Evolutionary conservation across 139 green algal genomes (phyloP), one percentile per base, ranked within the genome.

Genomic region (Ettlia oleoabundans): DNA sequence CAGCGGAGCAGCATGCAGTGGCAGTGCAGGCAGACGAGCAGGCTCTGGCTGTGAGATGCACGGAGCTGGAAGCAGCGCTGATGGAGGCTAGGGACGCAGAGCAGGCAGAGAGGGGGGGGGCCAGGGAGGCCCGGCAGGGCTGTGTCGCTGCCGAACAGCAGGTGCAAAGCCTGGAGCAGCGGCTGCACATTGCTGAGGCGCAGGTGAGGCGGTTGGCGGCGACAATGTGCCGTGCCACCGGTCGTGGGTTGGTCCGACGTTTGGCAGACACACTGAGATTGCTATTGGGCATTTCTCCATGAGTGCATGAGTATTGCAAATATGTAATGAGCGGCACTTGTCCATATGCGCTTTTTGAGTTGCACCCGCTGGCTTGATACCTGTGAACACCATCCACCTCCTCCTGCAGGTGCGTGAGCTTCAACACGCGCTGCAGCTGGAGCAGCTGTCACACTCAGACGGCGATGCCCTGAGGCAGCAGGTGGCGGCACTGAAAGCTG

Each of bases 151-250:
- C 78, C 8, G 51, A 32, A 9, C 35, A 47, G 37, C 65, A 42
- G 47, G 47, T 26, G 26, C 32, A 53, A 2, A 32, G 37, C 26
- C 33, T 77, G 47, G 41, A 83, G 65, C 65, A 76, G 47, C 78
- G 61, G 78, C 64, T 83, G 47, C 42, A 28, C 24, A 58, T 83
- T 61, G 65, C 78, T 15, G 35, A 76, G 19, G 78, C 78, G 28
- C 65, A 83, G 37, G 65, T 83, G 51, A 43, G 51, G 3, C 65
- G n/a, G n/a, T n/a, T n/a, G n/a, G n/a, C n/a, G n/a, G n/a, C n/a
- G n/a, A n/a, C n/a, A n/a, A n/a, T n/a, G n/a, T n/a, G n/a, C n/a
- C n/a, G n/a, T n/a, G n/a, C n/a, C n/a, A n/a, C n/a, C n/a, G n/a
- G n/a, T n/a, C n/a, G n/a, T n/a, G n/a, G n/a, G n/a, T n/a, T n/a